A percentile compares a stretch with the other conserved stretches of the same genome.
These are phyloP conservation scores for Mytilinidion resinicola DNA, from an alignment of 495 filamentous ascomycete genomes.

Conservation along the genomic window DNA sequence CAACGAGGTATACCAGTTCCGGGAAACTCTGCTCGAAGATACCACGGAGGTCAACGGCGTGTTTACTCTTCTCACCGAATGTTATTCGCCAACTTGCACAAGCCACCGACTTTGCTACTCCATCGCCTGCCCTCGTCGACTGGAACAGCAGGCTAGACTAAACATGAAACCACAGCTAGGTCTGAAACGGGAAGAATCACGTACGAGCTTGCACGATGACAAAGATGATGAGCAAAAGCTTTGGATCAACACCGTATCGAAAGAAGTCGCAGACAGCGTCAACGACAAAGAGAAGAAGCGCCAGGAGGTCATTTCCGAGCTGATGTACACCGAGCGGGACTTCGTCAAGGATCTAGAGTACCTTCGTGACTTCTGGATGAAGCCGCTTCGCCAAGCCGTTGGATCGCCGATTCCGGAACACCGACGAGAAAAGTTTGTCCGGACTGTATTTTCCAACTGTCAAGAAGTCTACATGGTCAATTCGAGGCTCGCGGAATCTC, in stretches of 20 bases:
- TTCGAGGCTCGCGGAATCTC: conserved; percentile 71
- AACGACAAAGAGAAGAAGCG: conserved; percentile 91
- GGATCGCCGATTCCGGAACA: conserved; percentile 83
- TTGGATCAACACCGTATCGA: conserved; percentile 97
- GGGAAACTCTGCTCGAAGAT: conserved; percentile 86
- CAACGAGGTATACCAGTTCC: conserved; percentile 92
- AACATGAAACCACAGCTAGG: conserved; percentile 89
- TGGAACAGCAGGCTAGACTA: conserved; percentile 90
- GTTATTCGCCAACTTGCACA: conserved; percentile 96
- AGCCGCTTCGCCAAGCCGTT: conserved; percentile 68
- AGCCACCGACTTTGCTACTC: conserved; percentile 94
- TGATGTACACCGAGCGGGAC: conserved; percentile 98
- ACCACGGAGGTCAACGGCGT: conserved; percentile 88
- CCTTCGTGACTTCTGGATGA: conserved; percentile 97
- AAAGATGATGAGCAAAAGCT: conserved; percentile 94
- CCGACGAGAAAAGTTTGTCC: conserved; percentile 81
- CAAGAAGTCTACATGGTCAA: conserved; percentile 92
- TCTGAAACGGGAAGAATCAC: conserved; percentile 72
- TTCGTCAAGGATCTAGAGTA: conserved; percentile 99
- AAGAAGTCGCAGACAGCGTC: conserved; percentile 85
- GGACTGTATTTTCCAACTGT: conserved; percentile 92
- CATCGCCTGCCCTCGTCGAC: conserved; percentile 87
- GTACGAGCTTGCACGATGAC: conserved; percentile 74
- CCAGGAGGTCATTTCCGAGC: conserved; percentile 95
- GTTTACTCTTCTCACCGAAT: conserved; percentile 92